phyloP scores from a whole-genome alignment of 495 filamentous ascomycete species.

The Cairneyella variabilis region DNA sequence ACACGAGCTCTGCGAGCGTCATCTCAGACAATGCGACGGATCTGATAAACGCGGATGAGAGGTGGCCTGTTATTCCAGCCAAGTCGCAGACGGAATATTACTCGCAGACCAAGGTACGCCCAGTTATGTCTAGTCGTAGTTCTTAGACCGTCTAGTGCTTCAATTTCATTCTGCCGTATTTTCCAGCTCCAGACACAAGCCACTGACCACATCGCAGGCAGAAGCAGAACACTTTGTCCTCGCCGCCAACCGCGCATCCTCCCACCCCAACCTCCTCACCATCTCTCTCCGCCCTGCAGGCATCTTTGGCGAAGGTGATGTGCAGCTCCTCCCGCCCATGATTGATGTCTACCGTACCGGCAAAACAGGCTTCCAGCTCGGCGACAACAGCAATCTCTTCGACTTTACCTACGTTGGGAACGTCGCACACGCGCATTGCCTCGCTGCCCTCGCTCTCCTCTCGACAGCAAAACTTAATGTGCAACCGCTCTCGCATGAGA shows the following conservation, averaged over 20 bases:
- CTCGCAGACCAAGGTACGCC: slow-evolving; percentile 74
- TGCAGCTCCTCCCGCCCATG: slow-evolving; percentile 58
- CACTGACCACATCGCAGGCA: slow-evolving; percentile 49
- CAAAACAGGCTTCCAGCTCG: slow-evolving; percentile 78
- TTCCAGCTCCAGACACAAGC: background rate
- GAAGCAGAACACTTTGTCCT: slow-evolving; percentile 83
- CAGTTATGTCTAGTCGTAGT: slow-evolving; percentile 6
- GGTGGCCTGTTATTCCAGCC: slow-evolving; percentile 73
- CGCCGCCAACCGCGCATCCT: slow-evolving; percentile 70
- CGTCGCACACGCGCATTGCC: slow-evolving; percentile 69
- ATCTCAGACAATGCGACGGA: slow-evolving; percentile 77
- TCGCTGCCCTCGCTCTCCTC: slow-evolving; percentile 71
- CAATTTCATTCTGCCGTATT: background rate
- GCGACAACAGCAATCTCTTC: slow-evolving; percentile 83
- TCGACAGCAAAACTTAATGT: slow-evolving; percentile 48
- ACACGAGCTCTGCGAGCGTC: slow-evolving; percentile 87
- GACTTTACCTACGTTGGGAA: slow-evolving; percentile 82
- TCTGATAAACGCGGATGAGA: slow-evolving; percentile 86
- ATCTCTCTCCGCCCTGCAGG: slow-evolving; percentile 79
- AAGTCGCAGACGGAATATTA: slow-evolving; percentile 82
- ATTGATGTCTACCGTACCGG: slow-evolving; percentile 59
- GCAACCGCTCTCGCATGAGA: slow-evolving; percentile 66
- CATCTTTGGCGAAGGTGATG: slow-evolving; percentile 88
- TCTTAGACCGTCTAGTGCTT: background rate
- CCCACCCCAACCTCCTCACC: slow-evolving; percentile 64